Conservation (phyloP, 1,284 basidiomycete species). For the Lignosus rhinocerotis region DNA sequence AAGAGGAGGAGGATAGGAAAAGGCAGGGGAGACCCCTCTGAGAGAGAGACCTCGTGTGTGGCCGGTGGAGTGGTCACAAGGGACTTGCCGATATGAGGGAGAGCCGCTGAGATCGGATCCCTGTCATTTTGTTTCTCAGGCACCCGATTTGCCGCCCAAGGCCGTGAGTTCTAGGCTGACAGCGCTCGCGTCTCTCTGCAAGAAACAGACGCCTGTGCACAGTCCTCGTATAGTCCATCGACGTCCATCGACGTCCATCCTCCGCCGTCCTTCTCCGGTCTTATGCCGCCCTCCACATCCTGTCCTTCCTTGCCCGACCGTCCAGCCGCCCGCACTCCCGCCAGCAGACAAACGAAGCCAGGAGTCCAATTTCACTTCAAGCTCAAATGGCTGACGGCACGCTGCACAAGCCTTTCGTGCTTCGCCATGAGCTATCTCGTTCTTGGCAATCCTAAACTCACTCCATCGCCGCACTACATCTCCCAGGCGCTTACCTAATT, state of each 20-base stretch:
- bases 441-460: conserved; percentile 12
- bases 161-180: conserved; percentile 17
- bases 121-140: conserved; percentile 31
- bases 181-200: neutral
- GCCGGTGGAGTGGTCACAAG: conserved; percentile 28
- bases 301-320: neutral
- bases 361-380: no score
- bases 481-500: conserved; percentile 32
- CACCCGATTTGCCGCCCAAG: conserved; percentile 27
- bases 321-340: neutral
- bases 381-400: conserved; percentile 15
- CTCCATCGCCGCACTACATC: conserved; percentile 20
- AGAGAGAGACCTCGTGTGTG: conserved; percentile 25
- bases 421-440: conserved; percentile 17
- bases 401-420: neutral
- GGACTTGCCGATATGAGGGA: conserved; percentile 27
- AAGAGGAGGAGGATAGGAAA: conserved; percentile 14
- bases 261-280: neutral
- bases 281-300: conserved; percentile 1
- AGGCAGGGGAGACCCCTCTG: conserved; percentile 13
- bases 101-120: conserved; percentile 39
- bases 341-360: neutral
- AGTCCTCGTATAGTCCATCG: neutral
- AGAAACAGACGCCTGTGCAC: neutral
- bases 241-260: neutral